phyloP scores from a whole-genome alignment of 495 filamentous ascomycete genomes.

The Lentithecium fluviatile region DNA sequence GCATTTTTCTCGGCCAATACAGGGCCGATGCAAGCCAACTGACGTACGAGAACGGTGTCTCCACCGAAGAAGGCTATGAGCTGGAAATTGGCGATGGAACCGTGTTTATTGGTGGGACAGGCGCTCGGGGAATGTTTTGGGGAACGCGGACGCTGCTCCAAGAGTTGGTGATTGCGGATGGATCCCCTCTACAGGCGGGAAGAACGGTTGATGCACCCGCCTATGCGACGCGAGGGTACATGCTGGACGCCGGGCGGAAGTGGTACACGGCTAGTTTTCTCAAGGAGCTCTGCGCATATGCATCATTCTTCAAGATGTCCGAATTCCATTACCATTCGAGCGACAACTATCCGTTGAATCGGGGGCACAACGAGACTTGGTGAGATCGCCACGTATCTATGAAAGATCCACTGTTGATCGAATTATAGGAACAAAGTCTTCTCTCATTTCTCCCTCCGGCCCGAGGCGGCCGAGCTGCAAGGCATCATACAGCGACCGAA shows the following conservation, averaged over 20 bases:
- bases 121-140: constrained; percentile 57
- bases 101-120: constrained; percentile 49
- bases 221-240: constrained; percentile 51
- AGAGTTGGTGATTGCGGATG: constrained; percentile 43
- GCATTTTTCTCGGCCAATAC: constrained; percentile 43
- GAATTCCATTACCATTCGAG: constrained; percentile 60
- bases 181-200: constrained; percentile 40
- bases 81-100: constrained; percentile 39
- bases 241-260: constrained; percentile 58
- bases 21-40: constrained; percentile 31
- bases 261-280: constrained; percentile 55
- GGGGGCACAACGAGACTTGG: constrained; percentile 54
- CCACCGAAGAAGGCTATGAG: constrained; percentile 53
- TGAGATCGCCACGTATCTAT: constrained; percentile 6
- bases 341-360: constrained; percentile 58
- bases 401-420: no score
- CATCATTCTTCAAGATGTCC: constrained; percentile 57
- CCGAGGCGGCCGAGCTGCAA: constrained; percentile 44
- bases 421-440: constrained; percentile 43
- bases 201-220: constrained; percentile 48
- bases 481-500: constrained; percentile 50
- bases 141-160: constrained; percentile 56
- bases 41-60: constrained; percentile 49
- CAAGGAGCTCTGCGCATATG: constrained; percentile 58
- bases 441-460: constrained; percentile 52